Base-by-base conservation (phyloP, 2,329 filamentous ascomycete species). In the Cercospora janseana region DNA sequence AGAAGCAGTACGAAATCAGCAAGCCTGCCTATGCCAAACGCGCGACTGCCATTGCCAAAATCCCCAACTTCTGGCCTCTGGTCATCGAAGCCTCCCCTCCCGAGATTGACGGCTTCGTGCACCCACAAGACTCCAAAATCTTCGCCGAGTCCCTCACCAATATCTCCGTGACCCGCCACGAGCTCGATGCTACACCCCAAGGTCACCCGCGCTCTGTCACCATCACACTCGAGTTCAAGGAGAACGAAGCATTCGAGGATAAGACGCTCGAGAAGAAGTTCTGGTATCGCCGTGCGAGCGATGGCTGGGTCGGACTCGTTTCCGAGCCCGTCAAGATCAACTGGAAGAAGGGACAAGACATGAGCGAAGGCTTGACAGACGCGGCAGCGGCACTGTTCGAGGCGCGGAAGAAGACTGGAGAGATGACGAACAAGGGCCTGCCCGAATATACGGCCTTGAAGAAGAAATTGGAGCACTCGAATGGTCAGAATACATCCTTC, bases 31-130 rank as follows among this genome's bases (percentile, higher is more conserved):
- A 89, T 75, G 77, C 80, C 63, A 87, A 87, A 73, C 88, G 92
- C 67, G 77, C 81, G 59, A 78, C 81, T 61, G 72, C 89, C 57
- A 75, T 93, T 58, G 71, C 79, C 57, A 77, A 84, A 65, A 91
- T 96, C 66, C 81, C 83, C 61, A 83, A 88, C 74, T 98, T 97
- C 81, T 97, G 93, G 93, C 79, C 88, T n/a, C 81, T 94, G 51
- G 91, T 96, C 50, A 79, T 97, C 68, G 88, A 95, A 75, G 86
- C 90, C 73, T 84, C 87, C 2, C 90, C 91, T 2, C 78, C 80
- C 38, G 89, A 95, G 57, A 80, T 98, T 61, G 90, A 95, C 72
- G 85, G 89, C 71, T 90, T 85, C 77, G 86, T 97, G 67, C 85
- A 89, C 67, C 86, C 88, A 34, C 79, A 80, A 41, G 92, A 97